Base-by-base conservation (phyloP, 2,329 filamentous ascomycete genomes). In the Penicillium concentricum region DNA sequence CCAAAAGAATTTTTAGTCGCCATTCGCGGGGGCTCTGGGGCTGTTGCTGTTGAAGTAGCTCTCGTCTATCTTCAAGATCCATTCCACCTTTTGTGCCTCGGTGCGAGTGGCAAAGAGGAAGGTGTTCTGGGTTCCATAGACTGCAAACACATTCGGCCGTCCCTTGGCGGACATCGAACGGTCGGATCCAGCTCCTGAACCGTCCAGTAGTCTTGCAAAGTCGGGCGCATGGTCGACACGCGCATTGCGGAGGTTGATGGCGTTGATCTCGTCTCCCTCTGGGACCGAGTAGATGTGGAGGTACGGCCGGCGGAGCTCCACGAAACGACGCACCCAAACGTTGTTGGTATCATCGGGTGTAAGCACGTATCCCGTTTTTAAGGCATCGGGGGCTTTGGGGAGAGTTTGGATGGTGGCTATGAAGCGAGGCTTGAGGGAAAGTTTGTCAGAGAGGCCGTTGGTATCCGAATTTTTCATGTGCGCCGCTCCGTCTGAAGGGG, bases 61-160 rank as follows among this genome's bases (percentile, higher is more conserved):
- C 79, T 96, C 89, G 75, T 99, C 94, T 66, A 99, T 91, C 69
- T 89, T 88, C 74, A 95, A 84, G 66, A 99, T 96, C 94, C 94
- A 99, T 73, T 97, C 94, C 66, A 92, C 88, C 80, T 97, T 96
- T 74, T 97, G 92, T 47, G 87, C 84, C 78, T 97, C 93, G 67
- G 87, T 93, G 57, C 92, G 83, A 24, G 92, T 90, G 15, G 92
- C 91, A 74, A 99, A 97, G 39, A 99, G 81, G 84, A 92, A 99
- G 32, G 92, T 96, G 74, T 97, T 97, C 73, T 94, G 89, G 58
- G 89, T 90, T 41, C 91, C 93, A 71, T 97, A 99, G 49, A 99
- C 85, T 13, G 94, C 94, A 81, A 96, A 99, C 39, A 97, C 90
- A 63, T 89, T 88, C 4, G 86, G 82, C 67, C 74, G 85, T 74